A percentile compares a stretch with the other conserved stretches of the same genome.
These are phyloP conservation scores for Neonectria punicea DNA, from an alignment of 2,329 filamentous ascomycete genomes.

Conservation along the genomic window DNA sequence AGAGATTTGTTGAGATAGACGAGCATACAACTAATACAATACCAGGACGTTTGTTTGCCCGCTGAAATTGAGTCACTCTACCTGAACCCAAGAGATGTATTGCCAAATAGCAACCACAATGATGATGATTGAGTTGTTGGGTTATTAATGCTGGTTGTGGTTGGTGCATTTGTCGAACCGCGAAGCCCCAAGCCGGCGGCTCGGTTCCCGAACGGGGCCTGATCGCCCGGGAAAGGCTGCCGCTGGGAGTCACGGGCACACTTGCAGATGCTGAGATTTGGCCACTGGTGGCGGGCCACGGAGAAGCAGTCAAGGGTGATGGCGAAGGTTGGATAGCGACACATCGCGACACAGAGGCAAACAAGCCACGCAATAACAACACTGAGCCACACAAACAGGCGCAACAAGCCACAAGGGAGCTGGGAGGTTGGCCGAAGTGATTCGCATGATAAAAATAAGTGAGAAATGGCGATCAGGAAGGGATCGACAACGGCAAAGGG, in stretches of 20 bases:
- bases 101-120: not conserved
- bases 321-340: not conserved
- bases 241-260: conserved; percentile 9
- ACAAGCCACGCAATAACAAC: conserved; percentile 23
- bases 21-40: not conserved
- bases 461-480: conserved; percentile 17
- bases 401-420: conserved; percentile 3
- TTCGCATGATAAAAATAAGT: conserved; percentile 27
- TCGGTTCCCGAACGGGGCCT: conserved; percentile 17
- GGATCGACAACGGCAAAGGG: conserved; percentile 15
- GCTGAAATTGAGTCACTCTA: not conserved
- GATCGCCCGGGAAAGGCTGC: conserved; percentile 22
- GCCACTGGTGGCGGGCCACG: conserved; percentile 1
- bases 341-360: conserved; percentile 10
- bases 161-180: conserved; percentile 4
- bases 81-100: not conserved
- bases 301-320: conserved; percentile 1
- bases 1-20: not conserved
- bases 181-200: conserved; percentile 15
- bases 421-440: conserved; percentile 1
- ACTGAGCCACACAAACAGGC: not conserved
- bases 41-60: not conserved
- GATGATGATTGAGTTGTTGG: not conserved
- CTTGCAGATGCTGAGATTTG: conserved; percentile 8
- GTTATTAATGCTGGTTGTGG: not conserved